These are phyloP conservation scores for Talaromyces thailandensis DNA, from an alignment of 495 filamentous ascomycete species.

Conservation along the genomic window DNA sequence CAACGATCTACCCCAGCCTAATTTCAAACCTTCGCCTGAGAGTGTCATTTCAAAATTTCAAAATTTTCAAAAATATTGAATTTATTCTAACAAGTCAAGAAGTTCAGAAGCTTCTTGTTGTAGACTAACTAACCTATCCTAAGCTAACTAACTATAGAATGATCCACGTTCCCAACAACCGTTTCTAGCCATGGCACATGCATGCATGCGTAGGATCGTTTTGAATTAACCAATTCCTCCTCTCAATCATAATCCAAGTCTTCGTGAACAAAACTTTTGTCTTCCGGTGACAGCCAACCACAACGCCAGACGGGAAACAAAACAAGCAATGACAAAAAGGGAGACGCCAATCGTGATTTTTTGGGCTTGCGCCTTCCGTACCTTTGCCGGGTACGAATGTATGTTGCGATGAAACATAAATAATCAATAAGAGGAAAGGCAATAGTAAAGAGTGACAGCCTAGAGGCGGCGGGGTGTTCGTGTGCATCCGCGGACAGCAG, in stretches of 20 bases:
- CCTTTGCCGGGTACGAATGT: not conserved
- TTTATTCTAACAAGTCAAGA: not conserved
- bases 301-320: not conserved
- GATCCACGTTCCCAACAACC: not conserved
- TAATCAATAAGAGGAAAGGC: not conserved
- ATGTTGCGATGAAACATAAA: not conserved
- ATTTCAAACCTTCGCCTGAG: not conserved
- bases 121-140: not conserved
- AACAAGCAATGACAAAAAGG: not conserved
- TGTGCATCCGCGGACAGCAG: not conserved
- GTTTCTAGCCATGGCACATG: not conserved
- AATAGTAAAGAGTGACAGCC: not conserved
- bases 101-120: conserved; percentile 9
- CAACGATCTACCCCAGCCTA: not conserved
- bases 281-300: not conserved
- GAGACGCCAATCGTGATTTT: not conserved
- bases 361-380: not conserved
- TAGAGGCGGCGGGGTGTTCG: not conserved
- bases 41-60: not conserved
- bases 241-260: not conserved
- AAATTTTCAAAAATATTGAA: not conserved
- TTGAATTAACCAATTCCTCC: not conserved
- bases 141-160: not conserved
- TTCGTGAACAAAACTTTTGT: not conserved
- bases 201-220: not conserved